These are phyloP conservation scores for Forsythia suspensa DNA, from an alignment of 257 asterid genomes.

Conservation along the genomic window DNA sequence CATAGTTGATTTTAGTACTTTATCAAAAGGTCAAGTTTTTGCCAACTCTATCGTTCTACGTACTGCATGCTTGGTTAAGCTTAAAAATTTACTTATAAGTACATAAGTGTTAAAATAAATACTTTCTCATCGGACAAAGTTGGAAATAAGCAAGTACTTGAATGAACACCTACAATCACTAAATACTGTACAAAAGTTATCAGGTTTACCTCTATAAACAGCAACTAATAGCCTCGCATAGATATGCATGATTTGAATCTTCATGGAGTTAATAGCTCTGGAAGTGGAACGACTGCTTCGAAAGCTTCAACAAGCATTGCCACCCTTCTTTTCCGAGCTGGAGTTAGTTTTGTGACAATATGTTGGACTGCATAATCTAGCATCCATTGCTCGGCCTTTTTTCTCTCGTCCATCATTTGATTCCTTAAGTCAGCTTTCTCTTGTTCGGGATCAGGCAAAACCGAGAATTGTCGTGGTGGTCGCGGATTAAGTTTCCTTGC, in stretches of 20 bases:
- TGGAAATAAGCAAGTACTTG: background rate
- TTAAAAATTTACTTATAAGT: background rate
- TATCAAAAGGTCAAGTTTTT: background rate
- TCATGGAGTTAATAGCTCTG: slow-evolving; percentile 43
- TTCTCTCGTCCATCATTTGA: slow-evolving; percentile 74
- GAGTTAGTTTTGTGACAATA: slow-evolving; percentile 68
- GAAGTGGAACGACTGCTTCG: slow-evolving; percentile 94
- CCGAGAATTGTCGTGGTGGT: slow-evolving; percentile 24
- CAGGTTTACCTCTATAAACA: slow-evolving; percentile 20
- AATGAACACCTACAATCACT: background rate
- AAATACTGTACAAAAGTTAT: background rate
- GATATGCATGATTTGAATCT: background rate
- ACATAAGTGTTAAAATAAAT: background rate
- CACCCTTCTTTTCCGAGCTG: slow-evolving; percentile 75
- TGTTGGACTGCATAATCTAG: slow-evolving; percentile 86
- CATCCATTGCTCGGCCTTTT: slow-evolving; percentile 96
- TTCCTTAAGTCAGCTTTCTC: slow-evolving; percentile 62
- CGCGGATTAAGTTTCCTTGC: slow-evolving; percentile 43
- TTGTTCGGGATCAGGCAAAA: slow-evolving; percentile 28
- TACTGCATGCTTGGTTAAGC: background rate
- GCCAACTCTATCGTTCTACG: background rate
- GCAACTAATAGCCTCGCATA: background rate
- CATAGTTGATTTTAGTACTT: background rate
- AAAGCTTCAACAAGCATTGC: slow-evolving; percentile 97
- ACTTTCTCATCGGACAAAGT: background rate